A percentile compares a stretch with the other conserved stretches of the same genome.
phyloP scores from a whole-genome alignment of 2,329 filamentous ascomycete species.

The Colletotrichum salicis region DNA sequence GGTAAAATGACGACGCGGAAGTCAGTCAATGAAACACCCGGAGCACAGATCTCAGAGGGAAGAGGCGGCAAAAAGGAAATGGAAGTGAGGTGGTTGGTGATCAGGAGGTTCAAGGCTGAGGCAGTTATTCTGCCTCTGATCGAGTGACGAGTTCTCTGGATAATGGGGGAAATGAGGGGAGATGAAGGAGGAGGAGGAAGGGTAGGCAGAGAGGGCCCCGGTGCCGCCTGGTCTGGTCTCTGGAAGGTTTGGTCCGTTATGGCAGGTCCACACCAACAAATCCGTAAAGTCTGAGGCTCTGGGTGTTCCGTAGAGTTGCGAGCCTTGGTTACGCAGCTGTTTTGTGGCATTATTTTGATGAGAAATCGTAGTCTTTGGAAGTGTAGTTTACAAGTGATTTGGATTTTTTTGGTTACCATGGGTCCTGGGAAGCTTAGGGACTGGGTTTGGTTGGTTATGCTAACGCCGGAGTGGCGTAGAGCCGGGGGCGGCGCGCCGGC shows the following conservation, averaged over 20 bases:
- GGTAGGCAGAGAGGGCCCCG: background rate
- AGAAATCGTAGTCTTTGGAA: background rate
- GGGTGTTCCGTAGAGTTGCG: background rate
- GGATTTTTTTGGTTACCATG: slow-evolving; percentile 3
- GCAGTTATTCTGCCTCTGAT: background rate
- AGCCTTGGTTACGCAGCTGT: background rate
- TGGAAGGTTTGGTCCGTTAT: background rate
- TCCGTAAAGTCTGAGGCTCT: background rate
- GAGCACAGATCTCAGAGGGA: background rate
- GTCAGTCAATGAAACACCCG: background rate
- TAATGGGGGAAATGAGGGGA: background rate
- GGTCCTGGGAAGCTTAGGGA: background rate
- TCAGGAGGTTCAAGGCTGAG: background rate
- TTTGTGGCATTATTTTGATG: background rate
- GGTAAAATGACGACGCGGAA: background rate
- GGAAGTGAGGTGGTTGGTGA: background rate
- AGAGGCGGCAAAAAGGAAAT: background rate
- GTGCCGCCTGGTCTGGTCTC: background rate
- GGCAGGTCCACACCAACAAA: background rate
- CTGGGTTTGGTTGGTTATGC: background rate
- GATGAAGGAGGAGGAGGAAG: too few relatives aligned
- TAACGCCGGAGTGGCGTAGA: background rate
- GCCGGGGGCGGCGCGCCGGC: background rate
- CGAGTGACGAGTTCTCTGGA: too few relatives aligned
- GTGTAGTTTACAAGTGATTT: background rate